phyloP scores from a whole-genome alignment of 352 stramenopile species.

The Pythium dissotocum region DNA sequence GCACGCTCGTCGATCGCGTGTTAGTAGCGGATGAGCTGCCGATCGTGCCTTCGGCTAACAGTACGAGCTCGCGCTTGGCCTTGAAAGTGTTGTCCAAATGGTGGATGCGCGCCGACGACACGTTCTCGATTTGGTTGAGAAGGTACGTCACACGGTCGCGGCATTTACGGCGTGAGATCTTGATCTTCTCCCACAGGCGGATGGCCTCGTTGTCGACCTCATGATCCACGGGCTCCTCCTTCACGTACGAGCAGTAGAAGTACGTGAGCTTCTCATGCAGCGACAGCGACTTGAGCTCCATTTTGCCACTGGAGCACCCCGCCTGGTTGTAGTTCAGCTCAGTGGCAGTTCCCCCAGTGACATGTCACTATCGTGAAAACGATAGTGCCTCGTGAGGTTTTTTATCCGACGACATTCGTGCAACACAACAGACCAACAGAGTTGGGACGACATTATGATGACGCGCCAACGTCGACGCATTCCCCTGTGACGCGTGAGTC shows the following conservation, averaged over 20 bases:
- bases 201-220: conserved; percentile 53
- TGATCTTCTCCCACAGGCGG: conserved; percentile 64
- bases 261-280: conserved; percentile 74
- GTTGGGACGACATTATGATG: neutral
- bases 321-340: neutral
- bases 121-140: conserved; percentile 70
- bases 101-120: conserved; percentile 52
- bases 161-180: conserved; percentile 51
- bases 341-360: neutral
- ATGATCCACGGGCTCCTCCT: conserved; percentile 50
- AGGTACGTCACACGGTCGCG: conserved; percentile 64
- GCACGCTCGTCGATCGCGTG: conserved; percentile 16
- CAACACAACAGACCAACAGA: neutral
- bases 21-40: conserved; percentile 6
- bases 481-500: neutral
- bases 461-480: conserved; percentile 1
- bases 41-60: conserved; percentile 62
- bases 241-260: conserved; percentile 76
- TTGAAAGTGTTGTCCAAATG: conserved; percentile 72
- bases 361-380: neutral
- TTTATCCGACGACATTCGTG: neutral
- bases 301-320: neutral
- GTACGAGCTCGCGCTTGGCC: conserved; percentile 65
- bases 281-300: conserved; percentile 40
- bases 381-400: neutral